A percentile compares a stretch with the other conserved stretches of the same genome.
Conservation (phyloP, 2,329 filamentous ascomycete species). For the Penicillium janthinellum region DNA sequence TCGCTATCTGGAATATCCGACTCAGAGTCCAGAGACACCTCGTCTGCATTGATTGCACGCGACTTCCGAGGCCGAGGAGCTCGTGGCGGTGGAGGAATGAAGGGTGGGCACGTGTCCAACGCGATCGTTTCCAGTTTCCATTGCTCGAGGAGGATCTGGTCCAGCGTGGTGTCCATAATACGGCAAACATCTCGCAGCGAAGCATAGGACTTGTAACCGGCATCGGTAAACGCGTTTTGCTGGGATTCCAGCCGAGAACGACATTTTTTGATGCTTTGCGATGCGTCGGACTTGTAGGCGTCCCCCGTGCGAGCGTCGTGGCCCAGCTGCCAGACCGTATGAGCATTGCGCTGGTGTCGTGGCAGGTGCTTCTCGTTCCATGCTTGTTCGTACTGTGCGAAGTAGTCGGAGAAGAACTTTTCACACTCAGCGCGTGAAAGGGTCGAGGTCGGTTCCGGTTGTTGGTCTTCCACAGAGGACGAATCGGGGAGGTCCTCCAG, state of each 20-base stretch:
- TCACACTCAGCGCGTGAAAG: slow-evolving; percentile 54
- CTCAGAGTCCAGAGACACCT: slow-evolving; percentile 2
- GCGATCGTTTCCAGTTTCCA: slow-evolving; percentile 52
- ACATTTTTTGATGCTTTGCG: neutral
- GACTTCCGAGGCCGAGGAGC: slow-evolving; percentile 13
- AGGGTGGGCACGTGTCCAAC: slow-evolving; percentile 34
- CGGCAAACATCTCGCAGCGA: slow-evolving; percentile 60
- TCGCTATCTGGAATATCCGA: slow-evolving; percentile 1
- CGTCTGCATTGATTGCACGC: slow-evolving; percentile 1
- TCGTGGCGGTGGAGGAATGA: slow-evolving; percentile 20
- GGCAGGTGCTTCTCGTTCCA: slow-evolving; percentile 65
- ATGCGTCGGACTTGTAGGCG: slow-evolving; percentile 39
- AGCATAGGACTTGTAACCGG: slow-evolving; percentile 55
- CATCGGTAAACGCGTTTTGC: slow-evolving; percentile 54
- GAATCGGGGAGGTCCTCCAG: slow-evolving; percentile 49
- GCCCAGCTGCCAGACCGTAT: slow-evolving; percentile 62
- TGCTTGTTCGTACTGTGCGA: slow-evolving; percentile 52
- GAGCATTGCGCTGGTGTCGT: slow-evolving; percentile 58
- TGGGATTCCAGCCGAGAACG: slow-evolving; percentile 30
- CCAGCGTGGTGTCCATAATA: slow-evolving; percentile 66
- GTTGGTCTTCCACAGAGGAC: slow-evolving; percentile 12
- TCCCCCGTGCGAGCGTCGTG: slow-evolving; percentile 39
- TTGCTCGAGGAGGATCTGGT: slow-evolving; percentile 52
- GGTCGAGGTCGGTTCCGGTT: slow-evolving; percentile 26
- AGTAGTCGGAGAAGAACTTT: slow-evolving; percentile 56